A percentile compares a stretch with the other conserved stretches of the same genome.
These are phyloP conservation scores for Rehmannia glutinosa DNA, from an alignment of 257 asterid genomes.

Conservation along the genomic window DNA sequence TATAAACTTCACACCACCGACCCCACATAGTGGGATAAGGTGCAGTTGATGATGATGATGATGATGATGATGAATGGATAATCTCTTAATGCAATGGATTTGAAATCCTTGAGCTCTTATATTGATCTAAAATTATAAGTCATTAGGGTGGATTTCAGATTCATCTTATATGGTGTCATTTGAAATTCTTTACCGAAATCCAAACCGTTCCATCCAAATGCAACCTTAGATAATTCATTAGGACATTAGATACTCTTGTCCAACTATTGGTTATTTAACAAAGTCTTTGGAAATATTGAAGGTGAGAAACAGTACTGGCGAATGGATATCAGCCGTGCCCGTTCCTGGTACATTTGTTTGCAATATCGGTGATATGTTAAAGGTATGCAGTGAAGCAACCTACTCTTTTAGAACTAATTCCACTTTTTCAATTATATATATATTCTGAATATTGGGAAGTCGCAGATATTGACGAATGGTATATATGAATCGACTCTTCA, in stretches of 20 bases:
- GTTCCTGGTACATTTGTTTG: conserved; percentile 86
- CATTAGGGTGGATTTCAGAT: too few relatives aligned
- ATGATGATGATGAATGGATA: too few relatives aligned
- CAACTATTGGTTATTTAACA: background rate
- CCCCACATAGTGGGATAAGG: too few relatives aligned
- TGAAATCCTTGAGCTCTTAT: too few relatives aligned
- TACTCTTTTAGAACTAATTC: background rate
- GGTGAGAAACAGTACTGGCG: conserved; percentile 72
- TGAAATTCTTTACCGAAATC: too few relatives aligned
- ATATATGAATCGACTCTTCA: conserved; percentile 83
- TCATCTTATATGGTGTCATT: too few relatives aligned
- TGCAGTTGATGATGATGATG: too few relatives aligned
- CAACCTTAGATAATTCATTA: too few relatives aligned
- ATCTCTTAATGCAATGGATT: too few relatives aligned
- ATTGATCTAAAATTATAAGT: too few relatives aligned
- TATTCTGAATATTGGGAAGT: background rate
- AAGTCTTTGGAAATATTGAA: conserved; percentile 12
- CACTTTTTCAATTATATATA: background rate
- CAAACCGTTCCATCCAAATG: too few relatives aligned
- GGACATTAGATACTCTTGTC: background rate
- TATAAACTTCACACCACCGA: too few relatives aligned
- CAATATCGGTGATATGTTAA: conserved; percentile 89
- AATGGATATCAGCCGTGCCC: conserved; percentile 77
- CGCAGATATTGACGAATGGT: conserved; percentile 75
- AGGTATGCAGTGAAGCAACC: conserved; percentile 35